Conservation (phyloP, 257 asterid genomes). For the Schizonepeta tenuifolia region DNA sequence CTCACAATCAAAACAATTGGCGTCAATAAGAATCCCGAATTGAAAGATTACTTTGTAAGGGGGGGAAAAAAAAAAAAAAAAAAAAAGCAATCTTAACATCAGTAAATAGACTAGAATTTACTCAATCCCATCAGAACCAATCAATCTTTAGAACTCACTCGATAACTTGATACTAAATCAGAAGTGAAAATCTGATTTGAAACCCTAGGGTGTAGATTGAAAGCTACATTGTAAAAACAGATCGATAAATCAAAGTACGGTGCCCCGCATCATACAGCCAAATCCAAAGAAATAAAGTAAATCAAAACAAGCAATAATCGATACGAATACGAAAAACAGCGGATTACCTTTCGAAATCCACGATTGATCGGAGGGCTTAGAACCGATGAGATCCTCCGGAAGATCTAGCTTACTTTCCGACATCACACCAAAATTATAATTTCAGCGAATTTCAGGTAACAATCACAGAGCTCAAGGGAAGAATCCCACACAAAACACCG, state of each 20-base stretch:
- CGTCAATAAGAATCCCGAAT: neutral
- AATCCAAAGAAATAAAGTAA: conserved; percentile 36
- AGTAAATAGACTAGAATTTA: conserved; percentile 2
- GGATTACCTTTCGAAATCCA: conserved; percentile 74
- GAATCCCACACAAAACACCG: conserved; percentile 25
- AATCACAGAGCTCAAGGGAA: conserved; percentile 31
- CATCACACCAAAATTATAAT: conserved; percentile 52
- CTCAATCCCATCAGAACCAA: conserved; percentile 18
- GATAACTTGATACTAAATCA: conserved; percentile 21
- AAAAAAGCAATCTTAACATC: neutral
- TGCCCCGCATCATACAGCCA: conserved; percentile 26
- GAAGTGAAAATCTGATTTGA: conserved; percentile 46
- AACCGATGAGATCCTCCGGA: conserved; percentile 69
- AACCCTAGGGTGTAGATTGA: conserved; percentile 48
- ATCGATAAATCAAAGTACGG: conserved; percentile 44
- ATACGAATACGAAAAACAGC: conserved; percentile 4
- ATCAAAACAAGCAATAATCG: conserved; percentile 21
- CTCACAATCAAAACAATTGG: neutral
- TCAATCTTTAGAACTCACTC: conserved; percentile 23
- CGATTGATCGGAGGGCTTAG: conserved; percentile 72
- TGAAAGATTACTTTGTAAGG: neutral
- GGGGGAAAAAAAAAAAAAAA: neutral
- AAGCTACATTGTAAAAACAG: conserved; percentile 39
- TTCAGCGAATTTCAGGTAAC: conserved; percentile 27
- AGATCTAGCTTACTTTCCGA: conserved; percentile 77